phyloP scores from a whole-genome alignment of 257 asterid species.

The Solanum chilense region DNA sequence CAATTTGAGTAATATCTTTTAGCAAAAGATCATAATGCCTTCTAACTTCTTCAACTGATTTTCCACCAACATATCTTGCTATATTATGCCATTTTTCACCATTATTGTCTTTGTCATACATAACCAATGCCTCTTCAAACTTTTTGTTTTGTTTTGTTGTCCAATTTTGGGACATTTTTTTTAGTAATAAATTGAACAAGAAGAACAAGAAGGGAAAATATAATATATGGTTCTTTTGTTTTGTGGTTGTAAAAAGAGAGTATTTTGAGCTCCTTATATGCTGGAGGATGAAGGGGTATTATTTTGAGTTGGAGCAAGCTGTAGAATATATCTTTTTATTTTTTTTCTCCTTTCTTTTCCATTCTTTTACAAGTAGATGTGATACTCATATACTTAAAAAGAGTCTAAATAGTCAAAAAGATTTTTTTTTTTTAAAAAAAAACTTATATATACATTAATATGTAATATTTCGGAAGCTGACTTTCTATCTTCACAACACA shows the following conservation, averaged over 20 bases:
- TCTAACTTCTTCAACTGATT: constrained; percentile 33
- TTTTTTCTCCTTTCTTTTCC: not conserved
- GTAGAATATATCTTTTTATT: constrained; percentile 18
- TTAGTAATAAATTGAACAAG: not conserved
- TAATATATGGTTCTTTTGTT: constrained; percentile 1
- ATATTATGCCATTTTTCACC: constrained; percentile 35
- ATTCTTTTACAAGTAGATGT: not conserved
- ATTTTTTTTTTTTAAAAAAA: no score
- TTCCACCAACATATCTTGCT: constrained; percentile 30
- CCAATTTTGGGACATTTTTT: constrained; percentile 46
- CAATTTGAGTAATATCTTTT: constrained; percentile 27
- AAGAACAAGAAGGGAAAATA: not conserved
- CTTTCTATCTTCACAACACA: not conserved
- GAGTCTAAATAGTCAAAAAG: not conserved
- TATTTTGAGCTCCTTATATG: not conserved
- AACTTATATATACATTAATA: not conserved
- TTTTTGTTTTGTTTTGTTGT: constrained; percentile 38
- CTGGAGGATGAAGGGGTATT: constrained; percentile 17
- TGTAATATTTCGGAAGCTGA: not conserved
- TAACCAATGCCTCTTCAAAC: constrained; percentile 39
- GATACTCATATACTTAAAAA: not conserved
- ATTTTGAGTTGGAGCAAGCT: constrained; percentile 18
- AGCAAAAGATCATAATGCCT: constrained; percentile 28
- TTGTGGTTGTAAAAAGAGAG: constrained; percentile 1
- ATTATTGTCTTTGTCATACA: constrained; percentile 23